Conservation (phyloP, 1,284 basidiomycete species). For the Amylostereum chailletii region DNA sequence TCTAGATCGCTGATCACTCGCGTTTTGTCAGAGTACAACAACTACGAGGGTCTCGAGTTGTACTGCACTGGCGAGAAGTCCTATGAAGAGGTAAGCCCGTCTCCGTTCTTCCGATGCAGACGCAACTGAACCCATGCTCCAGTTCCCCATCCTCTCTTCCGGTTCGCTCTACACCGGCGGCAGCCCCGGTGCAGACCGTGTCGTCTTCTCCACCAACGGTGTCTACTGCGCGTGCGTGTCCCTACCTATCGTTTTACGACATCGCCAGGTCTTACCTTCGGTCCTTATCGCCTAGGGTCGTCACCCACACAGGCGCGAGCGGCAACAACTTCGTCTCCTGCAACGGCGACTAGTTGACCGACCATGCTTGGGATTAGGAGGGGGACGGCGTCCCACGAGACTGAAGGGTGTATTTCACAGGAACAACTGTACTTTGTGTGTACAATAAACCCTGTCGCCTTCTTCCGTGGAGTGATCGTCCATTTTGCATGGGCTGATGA, state of each 20-base stretch:
- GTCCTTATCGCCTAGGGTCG: conserved; percentile 12
- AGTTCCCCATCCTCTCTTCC: conserved; percentile 19
- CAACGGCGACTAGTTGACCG: conserved; percentile 13
- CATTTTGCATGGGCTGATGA: too few relatives aligned
- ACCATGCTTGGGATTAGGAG: too few relatives aligned
- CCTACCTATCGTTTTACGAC: neutral
- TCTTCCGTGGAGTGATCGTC: too few relatives aligned
- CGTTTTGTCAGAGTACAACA: too few relatives aligned
- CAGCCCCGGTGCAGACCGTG: conserved; percentile 20
- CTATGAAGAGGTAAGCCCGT: too few relatives aligned
- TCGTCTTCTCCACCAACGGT: conserved; percentile 18
- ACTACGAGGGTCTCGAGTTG: too few relatives aligned
- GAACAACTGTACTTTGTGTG: too few relatives aligned
- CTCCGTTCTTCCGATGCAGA: too few relatives aligned
- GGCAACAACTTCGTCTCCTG: conserved; percentile 21
- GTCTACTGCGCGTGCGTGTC: conserved; percentile 19
- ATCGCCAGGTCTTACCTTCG: neutral
- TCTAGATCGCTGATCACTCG: neutral
- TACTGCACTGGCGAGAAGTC: too few relatives aligned
- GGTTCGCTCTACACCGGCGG: conserved; percentile 17
- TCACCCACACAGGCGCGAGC: conserved; percentile 24
- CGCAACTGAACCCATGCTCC: neutral
- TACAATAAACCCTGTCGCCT: too few relatives aligned
- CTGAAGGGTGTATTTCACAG: too few relatives aligned
- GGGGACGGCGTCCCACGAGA: too few relatives aligned